Evolutionary conservation across 1,284 basidiomycete genomes (phyloP).

Genomic region (Macrocystidia cucumis): DNA sequence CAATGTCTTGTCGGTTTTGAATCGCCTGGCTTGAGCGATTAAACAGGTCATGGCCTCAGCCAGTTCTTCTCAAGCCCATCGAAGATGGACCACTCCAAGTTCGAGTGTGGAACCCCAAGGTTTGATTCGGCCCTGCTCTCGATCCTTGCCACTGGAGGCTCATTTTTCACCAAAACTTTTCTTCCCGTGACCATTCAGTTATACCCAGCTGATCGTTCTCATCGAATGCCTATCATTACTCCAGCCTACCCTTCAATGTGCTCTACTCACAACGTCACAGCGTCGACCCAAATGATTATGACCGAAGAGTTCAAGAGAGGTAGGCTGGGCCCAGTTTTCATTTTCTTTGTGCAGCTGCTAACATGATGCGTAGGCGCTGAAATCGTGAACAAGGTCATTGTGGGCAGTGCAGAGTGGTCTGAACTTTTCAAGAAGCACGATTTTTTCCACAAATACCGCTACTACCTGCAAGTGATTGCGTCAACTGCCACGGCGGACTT

Average conservation of each 20-base stretch:
- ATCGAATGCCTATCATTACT: slow-evolving; percentile 99
- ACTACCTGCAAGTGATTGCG: slow-evolving; percentile 98
- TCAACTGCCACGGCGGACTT: slow-evolving; percentile 78
- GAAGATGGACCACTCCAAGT: slow-evolving; percentile 92
- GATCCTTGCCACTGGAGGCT: neutral
- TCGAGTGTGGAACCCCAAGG: slow-evolving; percentile 97
- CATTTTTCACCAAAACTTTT: too few species aligned
- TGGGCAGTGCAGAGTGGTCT: slow-evolving; percentile 82
- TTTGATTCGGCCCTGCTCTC: slow-evolving; percentile 22
- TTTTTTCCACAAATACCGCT: slow-evolving; percentile 96
- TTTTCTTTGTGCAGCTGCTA: slow-evolving; percentile 5
- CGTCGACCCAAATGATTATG: slow-evolving; percentile 95
- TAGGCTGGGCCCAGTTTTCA: slow-evolving; percentile 17
- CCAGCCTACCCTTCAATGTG: slow-evolving; percentile 99
- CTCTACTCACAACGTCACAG: slow-evolving; percentile 95
- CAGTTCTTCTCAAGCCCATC: slow-evolving; percentile 93
- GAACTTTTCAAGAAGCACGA: slow-evolving; percentile 92
- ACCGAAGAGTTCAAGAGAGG: slow-evolving; percentile 95
- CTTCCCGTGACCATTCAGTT: too few species aligned
- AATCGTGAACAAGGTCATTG: slow-evolving; percentile 88
- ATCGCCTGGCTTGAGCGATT: slow-evolving; percentile 7
- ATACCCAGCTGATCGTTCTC: slow-evolving; percentile 88
- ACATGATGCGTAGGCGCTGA: slow-evolving; percentile 89
- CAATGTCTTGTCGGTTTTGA: neutral
- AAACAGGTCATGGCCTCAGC: slow-evolving; percentile 92